phyloP scores from a whole-genome alignment of 345 rosid genomes.

The Schrenkiella parvula region DNA sequence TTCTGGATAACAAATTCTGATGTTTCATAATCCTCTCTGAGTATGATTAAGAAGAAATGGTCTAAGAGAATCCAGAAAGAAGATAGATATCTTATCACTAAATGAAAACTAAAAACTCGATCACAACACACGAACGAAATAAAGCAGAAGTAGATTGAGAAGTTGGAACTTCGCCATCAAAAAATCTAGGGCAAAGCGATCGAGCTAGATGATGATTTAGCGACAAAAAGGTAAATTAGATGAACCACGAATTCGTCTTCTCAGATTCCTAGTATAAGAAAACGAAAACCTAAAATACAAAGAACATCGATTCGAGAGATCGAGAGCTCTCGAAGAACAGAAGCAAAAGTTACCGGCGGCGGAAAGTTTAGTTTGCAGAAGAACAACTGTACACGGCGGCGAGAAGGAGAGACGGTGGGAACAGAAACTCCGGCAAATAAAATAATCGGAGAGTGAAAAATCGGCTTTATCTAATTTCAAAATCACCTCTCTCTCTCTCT shows the following conservation, averaged over 20 bases:
- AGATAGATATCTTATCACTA: neutral
- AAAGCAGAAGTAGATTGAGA: neutral
- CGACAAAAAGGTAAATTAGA: neutral
- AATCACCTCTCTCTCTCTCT: conserved; percentile 10
- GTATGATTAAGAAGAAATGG: neutral
- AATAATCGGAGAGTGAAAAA: neutral
- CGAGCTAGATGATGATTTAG: conserved; percentile 6
- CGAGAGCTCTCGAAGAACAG: neutral
- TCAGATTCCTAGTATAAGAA: neutral
- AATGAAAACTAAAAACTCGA: neutral
- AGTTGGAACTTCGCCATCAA: neutral
- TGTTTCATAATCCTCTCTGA: neutral
- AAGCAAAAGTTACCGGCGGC: conserved; percentile 7
- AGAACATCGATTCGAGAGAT: conserved; percentile 14
- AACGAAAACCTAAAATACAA: neutral
- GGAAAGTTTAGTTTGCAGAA: neutral
- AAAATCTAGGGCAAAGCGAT: conserved; percentile 16
- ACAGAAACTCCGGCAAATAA: conserved; percentile 4
- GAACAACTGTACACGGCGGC: neutral
- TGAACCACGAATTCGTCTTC: neutral
- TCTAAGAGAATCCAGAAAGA: neutral
- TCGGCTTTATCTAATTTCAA: conserved; percentile 24
- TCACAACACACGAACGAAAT: neutral
- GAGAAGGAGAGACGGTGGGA: conserved; percentile 7
- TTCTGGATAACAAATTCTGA: neutral